phyloP scores from a whole-genome alignment of 805 yeast species.

The Saccharomyces mikatae region DNA sequence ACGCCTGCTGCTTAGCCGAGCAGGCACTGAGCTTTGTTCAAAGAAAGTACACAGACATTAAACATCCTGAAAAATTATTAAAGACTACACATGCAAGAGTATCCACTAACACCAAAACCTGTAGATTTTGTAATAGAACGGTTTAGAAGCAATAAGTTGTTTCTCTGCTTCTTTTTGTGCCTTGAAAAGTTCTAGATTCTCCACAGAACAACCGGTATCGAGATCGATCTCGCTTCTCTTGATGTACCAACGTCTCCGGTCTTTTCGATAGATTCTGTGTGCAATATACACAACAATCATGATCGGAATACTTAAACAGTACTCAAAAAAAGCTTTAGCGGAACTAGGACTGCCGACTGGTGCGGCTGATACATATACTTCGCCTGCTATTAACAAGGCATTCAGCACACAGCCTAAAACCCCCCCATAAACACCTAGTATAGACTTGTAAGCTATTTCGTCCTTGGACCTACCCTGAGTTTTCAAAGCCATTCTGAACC shows the following conservation, averaged over 20 bases:
- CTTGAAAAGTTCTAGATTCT: slow-evolving; percentile 39
- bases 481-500: slow-evolving; percentile 46
- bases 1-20: background rate
- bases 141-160: slow-evolving; percentile 26
- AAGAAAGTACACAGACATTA: no score
- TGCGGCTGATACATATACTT: slow-evolving; percentile 65
- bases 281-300: slow-evolving; percentile 38
- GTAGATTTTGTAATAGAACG: slow-evolving; percentile 29
- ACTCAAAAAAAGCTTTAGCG: slow-evolving; percentile 41
- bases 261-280: slow-evolving; percentile 38
- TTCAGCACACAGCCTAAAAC: slow-evolving; percentile 45
- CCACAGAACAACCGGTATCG: slow-evolving; percentile 45
- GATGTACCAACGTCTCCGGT: slow-evolving; percentile 30
- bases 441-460: slow-evolving; percentile 32
- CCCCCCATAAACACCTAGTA: slow-evolving; percentile 54
- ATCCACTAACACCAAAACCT: slow-evolving; percentile 29
- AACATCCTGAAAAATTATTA: background rate
- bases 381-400: slow-evolving; percentile 49
- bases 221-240: slow-evolving; percentile 45
- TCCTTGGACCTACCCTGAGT: slow-evolving; percentile 1
- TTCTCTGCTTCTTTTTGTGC: slow-evolving; percentile 32
- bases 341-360: slow-evolving; percentile 41
- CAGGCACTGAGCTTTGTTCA: background rate
- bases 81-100: background rate
- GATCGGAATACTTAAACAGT: slow-evolving; percentile 43